A percentile compares a stretch with the other conserved stretches of the same genome.
Conservation (phyloP, 768 basidiomycete species). For the Boletales sp. region DNA sequence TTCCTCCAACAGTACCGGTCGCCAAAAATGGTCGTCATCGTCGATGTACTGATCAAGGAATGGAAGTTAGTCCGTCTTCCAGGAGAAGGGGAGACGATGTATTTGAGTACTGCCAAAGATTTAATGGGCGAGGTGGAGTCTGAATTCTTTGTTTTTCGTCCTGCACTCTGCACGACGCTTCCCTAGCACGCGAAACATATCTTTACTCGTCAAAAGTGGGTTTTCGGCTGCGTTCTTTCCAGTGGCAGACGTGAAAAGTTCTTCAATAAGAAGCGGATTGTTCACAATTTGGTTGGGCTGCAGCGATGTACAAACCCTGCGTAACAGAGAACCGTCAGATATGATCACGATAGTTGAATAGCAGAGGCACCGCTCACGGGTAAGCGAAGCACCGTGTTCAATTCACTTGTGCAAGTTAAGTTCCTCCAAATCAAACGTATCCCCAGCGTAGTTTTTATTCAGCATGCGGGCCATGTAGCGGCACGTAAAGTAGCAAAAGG, state of each 20-base stretch:
- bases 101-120: conserved; percentile 70
- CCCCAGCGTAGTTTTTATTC: conserved; percentile 50
- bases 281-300: conserved; percentile 52
- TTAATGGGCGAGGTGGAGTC: conserved; percentile 48
- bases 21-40: conserved; percentile 54
- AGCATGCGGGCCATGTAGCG: conserved; percentile 57
- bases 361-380: conserved; percentile 15
- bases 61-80: background rate
- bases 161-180: conserved; percentile 60
- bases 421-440: conserved; percentile 58
- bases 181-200: conserved; percentile 54
- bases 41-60: conserved; percentile 46
- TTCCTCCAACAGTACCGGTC: conserved; percentile 56
- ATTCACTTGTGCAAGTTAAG: conserved; percentile 14
- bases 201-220: conserved; percentile 48
- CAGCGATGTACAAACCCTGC: conserved; percentile 47
- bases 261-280: conserved; percentile 48
- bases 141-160: conserved; percentile 53
- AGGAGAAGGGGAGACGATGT: conserved; percentile 20
- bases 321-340: background rate
- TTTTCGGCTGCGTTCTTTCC: conserved; percentile 52
- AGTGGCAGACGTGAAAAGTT: conserved; percentile 54
- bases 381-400: conserved; percentile 25
- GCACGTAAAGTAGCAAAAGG: conserved; percentile 64
- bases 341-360: background rate